Evolutionary conservation across 805 yeast species (phyloP), one percentile per base, ranked within the genome.

Genomic region (Yamadazyma tumulicola): DNA sequence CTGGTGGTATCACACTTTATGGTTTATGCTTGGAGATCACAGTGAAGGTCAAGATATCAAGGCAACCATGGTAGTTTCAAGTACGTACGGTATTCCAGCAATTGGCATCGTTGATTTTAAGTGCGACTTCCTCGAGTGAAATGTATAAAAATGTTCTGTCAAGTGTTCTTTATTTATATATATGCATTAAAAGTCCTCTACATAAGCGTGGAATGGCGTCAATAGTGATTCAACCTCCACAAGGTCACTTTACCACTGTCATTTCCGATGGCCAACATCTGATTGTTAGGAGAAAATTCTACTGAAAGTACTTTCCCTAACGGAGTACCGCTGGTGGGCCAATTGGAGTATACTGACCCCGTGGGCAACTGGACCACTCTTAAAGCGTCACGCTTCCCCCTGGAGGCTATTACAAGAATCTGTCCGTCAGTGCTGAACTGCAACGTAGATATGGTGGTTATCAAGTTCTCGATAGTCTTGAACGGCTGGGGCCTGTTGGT

Each of bases 271-370:
- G 89, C 86, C 31, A 93, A 57, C 80, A 89, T 77, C 59, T 86
- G 93, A 39, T 80, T 77, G 43, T 77, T 76, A 18, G 93, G 87
- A 27, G 94, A 79, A 59, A 91, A 91, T 11, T 78, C 75, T 2
- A 79, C 81, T 12, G 80, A 61, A 0, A 96, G 85, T 21, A 93
- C 96, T 46, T 82, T 79, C n/a, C 98, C 99, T 46, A 93, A 72
- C 8, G 98, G 97, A 1, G 98, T 91, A 5, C 88, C 88, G 34
- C 91, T 80, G 2, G 97, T 93, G 12, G 99, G 99, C 98, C 98
- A 93, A 66, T 93, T 93, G 31, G 80, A 71, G 62, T 80, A 93
- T 5, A 86, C 95, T 13, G 85, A 75, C 45, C 91, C 86, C 17
- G 85, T 74, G 15, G 97, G 96, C 38, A 91, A 61, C 55, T 93